These are phyloP conservation scores for Suillus cothurnatus DNA, from an alignment of 768 basidiomycete species.

Conservation along the genomic window DNA sequence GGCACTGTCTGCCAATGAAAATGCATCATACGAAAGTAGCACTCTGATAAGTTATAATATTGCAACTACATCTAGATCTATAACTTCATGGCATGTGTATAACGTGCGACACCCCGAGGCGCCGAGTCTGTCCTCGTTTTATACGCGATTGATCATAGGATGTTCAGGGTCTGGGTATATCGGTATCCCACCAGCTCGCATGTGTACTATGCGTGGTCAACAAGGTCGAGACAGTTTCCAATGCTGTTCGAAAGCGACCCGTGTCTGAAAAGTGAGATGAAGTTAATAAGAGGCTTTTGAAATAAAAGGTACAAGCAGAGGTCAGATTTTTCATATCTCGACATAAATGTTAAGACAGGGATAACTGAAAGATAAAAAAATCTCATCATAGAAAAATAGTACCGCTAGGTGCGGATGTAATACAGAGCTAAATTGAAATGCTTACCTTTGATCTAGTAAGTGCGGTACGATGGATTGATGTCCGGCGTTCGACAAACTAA, in stretches of 20 bases:
- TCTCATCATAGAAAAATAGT: slow-evolving; percentile 22
- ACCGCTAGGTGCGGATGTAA: background rate
- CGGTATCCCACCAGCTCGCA: background rate
- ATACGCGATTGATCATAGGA: no score
- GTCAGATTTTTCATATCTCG: slow-evolving; percentile 22
- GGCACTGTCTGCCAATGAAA: background rate
- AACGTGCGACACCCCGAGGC: background rate
- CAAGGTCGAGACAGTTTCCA: background rate
- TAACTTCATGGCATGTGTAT: background rate
- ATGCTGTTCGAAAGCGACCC: background rate
- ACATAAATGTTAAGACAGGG: slow-evolving; percentile 33
- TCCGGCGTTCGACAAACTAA: background rate
- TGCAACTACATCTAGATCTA: background rate
- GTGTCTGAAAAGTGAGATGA: background rate
- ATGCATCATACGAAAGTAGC: background rate
- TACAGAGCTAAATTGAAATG: background rate
- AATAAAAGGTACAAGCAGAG: background rate
- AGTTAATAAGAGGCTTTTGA: background rate
- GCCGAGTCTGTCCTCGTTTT: background rate
- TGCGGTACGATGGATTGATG: background rate
- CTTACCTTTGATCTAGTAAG: background rate
- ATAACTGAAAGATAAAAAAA: slow-evolving; percentile 26
- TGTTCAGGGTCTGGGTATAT: background rate
- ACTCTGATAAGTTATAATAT: background rate
- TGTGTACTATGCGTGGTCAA: background rate